Base-by-base conservation (phyloP, 1,284 basidiomycete species). In the Schizopora paradoxa region DNA sequence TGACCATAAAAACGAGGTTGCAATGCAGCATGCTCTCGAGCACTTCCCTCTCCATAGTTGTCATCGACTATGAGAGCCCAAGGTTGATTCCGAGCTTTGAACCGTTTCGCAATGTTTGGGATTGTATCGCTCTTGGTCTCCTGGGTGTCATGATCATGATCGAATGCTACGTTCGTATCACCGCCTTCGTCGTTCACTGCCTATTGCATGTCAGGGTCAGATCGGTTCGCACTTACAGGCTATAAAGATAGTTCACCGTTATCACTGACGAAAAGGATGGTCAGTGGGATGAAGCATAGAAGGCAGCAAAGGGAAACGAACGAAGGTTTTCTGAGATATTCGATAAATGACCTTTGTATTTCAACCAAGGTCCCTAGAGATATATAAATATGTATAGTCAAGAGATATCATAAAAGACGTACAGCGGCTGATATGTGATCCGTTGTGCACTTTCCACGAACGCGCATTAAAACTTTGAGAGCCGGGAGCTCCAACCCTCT, bases 51-150 rank as follows among this genome's bases (percentile, higher is more conserved):
- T 4, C 96, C 96, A 62, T 99, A 96, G 62, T 94, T 94, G 10
- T 94, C 90, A 62, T 99, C 96, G 1, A 96, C 94, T 26, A 99
- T 74, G 39, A 99, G 70, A 57, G 94, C 87, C 94, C 95, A 99
- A 0, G 91, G 88, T 65, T 93, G 85, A 21, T 73, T 70, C 46
- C 85, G 75, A 18, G 79, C 73, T 64, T 90, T 91, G 63, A 94
- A 83, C 28, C 79, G 79, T 69, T 97, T 93, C 41, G 92, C 93
- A 6, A 95, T 73, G 52, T 79, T 77, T 8, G 93, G 93, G 53
- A 98, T 94, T 2, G 91, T 91, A 56, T 89, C 91, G 34, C 73
- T 72, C 34, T 72, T 65, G 37, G 76, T 68, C 49, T 79, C 70
- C 19, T 62, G 58, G 6, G 59, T 26, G 16, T 62, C 58, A 39